These are phyloP conservation scores for Cryptosporidium baileyi DNA, from an alignment of 169 alveolate genomes.

Conservation along the genomic window DNA sequence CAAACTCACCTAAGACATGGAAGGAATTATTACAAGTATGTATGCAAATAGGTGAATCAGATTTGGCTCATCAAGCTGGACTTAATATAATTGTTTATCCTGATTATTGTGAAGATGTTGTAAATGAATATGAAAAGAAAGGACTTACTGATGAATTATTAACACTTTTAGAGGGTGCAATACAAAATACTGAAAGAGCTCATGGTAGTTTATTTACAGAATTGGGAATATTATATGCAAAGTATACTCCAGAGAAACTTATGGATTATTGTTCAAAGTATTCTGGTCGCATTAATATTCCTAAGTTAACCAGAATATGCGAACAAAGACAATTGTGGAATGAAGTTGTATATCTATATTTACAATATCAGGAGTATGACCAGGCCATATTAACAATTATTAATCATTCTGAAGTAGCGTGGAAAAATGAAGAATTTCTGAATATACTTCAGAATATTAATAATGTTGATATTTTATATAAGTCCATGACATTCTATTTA, in stretches of 20 bases:
- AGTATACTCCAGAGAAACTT: constrained; percentile 95
- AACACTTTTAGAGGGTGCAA: constrained; percentile 84
- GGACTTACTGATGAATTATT: constrained; percentile 91
- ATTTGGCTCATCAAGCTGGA: constrained; percentile 93
- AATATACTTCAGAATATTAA: constrained; percentile 88
- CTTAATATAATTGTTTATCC: constrained; percentile 96
- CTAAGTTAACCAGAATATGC: constrained; percentile 93
- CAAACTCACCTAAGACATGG: constrained; percentile 97
- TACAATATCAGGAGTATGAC: constrained; percentile 95
- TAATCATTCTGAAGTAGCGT: constrained; percentile 96
- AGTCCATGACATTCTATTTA: constrained; percentile 96
- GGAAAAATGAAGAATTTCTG: constrained; percentile 92
- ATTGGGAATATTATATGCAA: constrained; percentile 97
- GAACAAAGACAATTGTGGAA: constrained; percentile 89
- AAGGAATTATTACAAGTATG: constrained; percentile 60
- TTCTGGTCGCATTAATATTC: constrained; percentile 86
- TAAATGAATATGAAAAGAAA: constrained; percentile 90
- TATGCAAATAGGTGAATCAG: constrained; percentile 82
- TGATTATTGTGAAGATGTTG: constrained; percentile 96
- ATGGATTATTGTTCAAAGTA: constrained; percentile 93
- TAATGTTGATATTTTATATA: constrained; percentile 95
- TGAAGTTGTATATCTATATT: constrained; percentile 95
- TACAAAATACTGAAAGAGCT: constrained; percentile 84
- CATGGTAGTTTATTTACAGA: constrained; percentile 95
- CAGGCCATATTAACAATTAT: constrained; percentile 95